Evolutionary conservation across 1,139 yeast genomes (phyloP).

Genomic region (Diutina mesorugosa): DNA sequence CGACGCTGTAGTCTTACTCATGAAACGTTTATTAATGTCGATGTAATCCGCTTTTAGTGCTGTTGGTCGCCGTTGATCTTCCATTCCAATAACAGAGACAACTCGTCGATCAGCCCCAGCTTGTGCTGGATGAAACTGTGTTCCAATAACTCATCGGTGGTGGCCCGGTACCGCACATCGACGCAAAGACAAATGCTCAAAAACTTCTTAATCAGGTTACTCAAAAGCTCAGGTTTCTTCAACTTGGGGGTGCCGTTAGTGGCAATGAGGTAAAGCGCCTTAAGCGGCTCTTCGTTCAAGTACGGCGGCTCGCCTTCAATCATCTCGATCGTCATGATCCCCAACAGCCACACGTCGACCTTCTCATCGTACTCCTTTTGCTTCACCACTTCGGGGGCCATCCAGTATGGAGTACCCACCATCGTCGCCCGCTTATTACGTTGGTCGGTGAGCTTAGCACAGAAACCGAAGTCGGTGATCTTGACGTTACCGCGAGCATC

Average conservation of each 20-base stretch:
- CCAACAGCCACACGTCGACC: slow-evolving; percentile 95
- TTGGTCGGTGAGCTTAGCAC: slow-evolving; percentile 88
- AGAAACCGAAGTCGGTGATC: slow-evolving; percentile 81
- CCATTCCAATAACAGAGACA: slow-evolving; percentile 66
- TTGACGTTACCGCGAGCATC: slow-evolving; percentile 81
- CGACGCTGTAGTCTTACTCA: no score
- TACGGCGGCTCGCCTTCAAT: slow-evolving; percentile 99
- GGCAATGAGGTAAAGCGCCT: slow-evolving; percentile 85
- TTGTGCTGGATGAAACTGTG: slow-evolving; percentile 65
- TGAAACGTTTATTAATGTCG: neutral
- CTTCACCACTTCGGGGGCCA: slow-evolving; percentile 97
- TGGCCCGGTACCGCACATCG: slow-evolving; percentile 85
- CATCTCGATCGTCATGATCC: slow-evolving; percentile 97
- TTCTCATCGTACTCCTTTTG: slow-evolving; percentile 94
- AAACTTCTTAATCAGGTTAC: slow-evolving; percentile 73
- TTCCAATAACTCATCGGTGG: slow-evolving; percentile 73
- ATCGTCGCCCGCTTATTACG: slow-evolving; percentile 84
- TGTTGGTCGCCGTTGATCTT: slow-evolving; percentile 13
- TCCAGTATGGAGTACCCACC: slow-evolving; percentile 99
- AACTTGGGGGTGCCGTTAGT: slow-evolving; percentile 92
- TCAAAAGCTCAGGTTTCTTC: slow-evolving; percentile 73
- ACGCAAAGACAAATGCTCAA: slow-evolving; percentile 89
- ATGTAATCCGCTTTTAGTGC: neutral
- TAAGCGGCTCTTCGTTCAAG: slow-evolving; percentile 86
- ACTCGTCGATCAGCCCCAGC: slow-evolving; percentile 56